phyloP scores from a whole-genome alignment of 805 yeast species.

The Jamesozyma spencerorum region DNA sequence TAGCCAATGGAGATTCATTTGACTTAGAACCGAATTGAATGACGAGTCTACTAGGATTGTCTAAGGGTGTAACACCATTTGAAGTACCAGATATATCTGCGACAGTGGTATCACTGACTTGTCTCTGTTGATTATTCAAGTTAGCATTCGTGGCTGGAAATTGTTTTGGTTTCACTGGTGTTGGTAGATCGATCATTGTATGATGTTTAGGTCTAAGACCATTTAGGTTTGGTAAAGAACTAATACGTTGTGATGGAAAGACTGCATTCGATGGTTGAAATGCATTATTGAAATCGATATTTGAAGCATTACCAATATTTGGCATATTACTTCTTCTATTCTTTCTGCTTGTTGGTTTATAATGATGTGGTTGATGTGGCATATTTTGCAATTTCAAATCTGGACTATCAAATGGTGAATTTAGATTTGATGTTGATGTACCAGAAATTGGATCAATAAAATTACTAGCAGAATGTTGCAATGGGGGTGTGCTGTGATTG shows the following conservation, averaged over 20 bases:
- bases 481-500: constrained; percentile 4
- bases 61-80: neutral
- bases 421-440: constrained; percentile 3
- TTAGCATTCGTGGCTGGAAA: neutral
- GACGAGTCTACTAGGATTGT: neutral
- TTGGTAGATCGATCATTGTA: constrained; percentile 8
- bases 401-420: constrained; percentile 7
- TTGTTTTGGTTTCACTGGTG: constrained; percentile 6
- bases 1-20: neutral
- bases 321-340: constrained; percentile 27
- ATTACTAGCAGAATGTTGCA: constrained; percentile 10
- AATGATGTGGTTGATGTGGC: constrained; percentile 9
- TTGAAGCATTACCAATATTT: constrained; percentile 24
- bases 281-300: constrained; percentile 10
- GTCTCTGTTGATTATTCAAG: constrained; percentile 10
- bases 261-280: constrained; percentile 8
- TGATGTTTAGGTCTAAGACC: neutral
- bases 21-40: constrained; percentile 2
- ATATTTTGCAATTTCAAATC: constrained; percentile 6
- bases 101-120: constrained; percentile 15
- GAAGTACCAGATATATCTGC: neutral
- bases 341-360: constrained; percentile 28
- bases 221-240: constrained; percentile 3
- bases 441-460: constrained; percentile 18
- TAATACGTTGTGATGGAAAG: neutral